These are phyloP conservation scores for Metschnikowia lochheadii DNA, from an alignment of 805 yeast genomes.

Conservation along the genomic window DNA sequence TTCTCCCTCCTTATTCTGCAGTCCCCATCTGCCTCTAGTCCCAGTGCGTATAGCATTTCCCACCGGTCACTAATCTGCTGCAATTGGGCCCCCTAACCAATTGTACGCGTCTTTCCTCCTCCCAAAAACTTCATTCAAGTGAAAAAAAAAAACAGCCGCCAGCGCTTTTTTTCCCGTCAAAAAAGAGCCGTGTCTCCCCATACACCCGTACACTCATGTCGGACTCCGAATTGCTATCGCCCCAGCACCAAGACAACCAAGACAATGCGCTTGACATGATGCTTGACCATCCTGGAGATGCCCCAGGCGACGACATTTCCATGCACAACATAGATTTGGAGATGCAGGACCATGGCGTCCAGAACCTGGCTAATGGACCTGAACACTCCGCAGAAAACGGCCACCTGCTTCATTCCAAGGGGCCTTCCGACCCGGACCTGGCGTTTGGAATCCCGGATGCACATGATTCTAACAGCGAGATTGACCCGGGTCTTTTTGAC, in stretches of 20 bases:
- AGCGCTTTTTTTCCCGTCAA: background rate
- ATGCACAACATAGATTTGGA: conserved; percentile 15
- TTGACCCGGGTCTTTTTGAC: conserved; percentile 2
- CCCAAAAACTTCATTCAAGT: background rate
- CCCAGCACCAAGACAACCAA: conserved; percentile 10
- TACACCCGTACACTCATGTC: conserved; percentile 8
- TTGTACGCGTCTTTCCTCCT: background rate
- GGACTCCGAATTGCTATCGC: conserved; percentile 14
- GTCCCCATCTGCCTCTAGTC: background rate
- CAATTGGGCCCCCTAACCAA: background rate
- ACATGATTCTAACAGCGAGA: background rate
- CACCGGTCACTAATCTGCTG: background rate
- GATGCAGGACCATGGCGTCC: conserved; percentile 1
- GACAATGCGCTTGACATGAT: conserved; percentile 3
- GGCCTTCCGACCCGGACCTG: background rate
- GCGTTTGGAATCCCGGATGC: background rate
- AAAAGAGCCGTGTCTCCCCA: background rate
- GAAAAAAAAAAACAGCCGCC: background rate
- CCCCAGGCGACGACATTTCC: conserved; percentile 4
- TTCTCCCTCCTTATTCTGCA: background rate
- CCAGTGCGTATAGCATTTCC: background rate
- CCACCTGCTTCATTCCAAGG: background rate
- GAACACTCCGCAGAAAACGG: background rate
- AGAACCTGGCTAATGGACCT: background rate
- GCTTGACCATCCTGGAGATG: conserved; percentile 1